A percentile compares a stretch with the other conserved stretches of the same genome.
Conservation (phyloP, 352 stramenopile genomes). For the Globisporangium iwayamae region DNA sequence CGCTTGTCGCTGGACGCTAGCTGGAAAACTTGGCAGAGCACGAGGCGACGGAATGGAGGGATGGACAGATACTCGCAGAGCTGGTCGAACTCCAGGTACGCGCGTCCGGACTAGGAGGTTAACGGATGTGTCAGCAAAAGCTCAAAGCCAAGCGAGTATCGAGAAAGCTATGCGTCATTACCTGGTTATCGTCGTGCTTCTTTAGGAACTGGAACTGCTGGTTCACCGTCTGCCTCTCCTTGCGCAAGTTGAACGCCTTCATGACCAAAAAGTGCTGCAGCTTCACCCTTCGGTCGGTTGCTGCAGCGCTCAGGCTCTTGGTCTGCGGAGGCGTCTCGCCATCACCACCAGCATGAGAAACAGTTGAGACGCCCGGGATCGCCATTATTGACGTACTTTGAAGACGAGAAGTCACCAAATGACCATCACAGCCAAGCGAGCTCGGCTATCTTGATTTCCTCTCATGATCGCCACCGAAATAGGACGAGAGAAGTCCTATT, state of each 20-base stretch:
- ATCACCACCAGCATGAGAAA: neutral
- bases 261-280: slow-evolving; percentile 79
- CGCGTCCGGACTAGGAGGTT: slow-evolving; percentile 13
- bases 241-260: slow-evolving; percentile 79
- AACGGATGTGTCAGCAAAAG: neutral
- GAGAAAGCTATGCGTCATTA: slow-evolving; percentile 2
- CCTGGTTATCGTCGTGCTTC: slow-evolving; percentile 21
- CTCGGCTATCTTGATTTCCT: neutral
- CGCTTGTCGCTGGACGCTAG: slow-evolving; percentile 30
- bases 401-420: neutral
- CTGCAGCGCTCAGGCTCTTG: slow-evolving; percentile 5
- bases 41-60: slow-evolving; percentile 51
- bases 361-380: neutral
- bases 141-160: too few relatives aligned
- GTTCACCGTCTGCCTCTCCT: slow-evolving; percentile 45
- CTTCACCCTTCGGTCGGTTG: slow-evolving; percentile 40
- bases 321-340: neutral
- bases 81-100: slow-evolving; percentile 50
- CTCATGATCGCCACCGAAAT: slow-evolving; percentile 6
- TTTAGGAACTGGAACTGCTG: slow-evolving; percentile 67
- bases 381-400: slow-evolving; percentile 10
- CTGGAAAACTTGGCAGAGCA: slow-evolving; percentile 53
- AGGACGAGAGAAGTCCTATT: slow-evolving; percentile 3
- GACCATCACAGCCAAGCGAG: neutral
- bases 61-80: slow-evolving; percentile 74